Percentiles rank a stretch among this genome's conserved stretches.
Evolutionary conservation across 768 basidiomycete genomes (phyloP).

Genomic region (Pisolithus microcarpus): DNA sequence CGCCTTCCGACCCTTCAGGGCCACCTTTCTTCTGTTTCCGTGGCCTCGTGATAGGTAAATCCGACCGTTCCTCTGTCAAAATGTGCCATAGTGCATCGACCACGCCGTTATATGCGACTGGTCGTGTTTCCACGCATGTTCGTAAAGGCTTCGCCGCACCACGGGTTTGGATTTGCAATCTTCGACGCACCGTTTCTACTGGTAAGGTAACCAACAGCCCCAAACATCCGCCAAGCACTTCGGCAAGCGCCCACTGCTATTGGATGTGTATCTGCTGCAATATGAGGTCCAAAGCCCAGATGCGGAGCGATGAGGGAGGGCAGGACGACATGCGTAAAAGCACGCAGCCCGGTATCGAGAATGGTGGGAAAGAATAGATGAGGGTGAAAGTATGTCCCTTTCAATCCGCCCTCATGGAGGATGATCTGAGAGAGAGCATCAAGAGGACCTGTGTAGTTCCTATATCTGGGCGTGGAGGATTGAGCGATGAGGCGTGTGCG

Average conservation of each 20-base stretch:
- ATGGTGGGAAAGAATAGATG: constrained; percentile 84
- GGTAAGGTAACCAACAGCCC: constrained; percentile 80
- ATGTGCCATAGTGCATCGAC: constrained; percentile 92
- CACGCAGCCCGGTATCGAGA: constrained; percentile 83
- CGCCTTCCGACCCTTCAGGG: constrained; percentile 27
- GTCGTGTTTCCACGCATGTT: constrained; percentile 79
- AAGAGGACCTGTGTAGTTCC: constrained; percentile 68
- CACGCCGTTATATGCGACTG: constrained; percentile 87
- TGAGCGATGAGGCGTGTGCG: constrained; percentile 88
- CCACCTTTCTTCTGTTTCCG: constrained; percentile 31
- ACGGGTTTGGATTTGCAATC: constrained; percentile 82
- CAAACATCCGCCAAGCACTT: constrained; percentile 64
- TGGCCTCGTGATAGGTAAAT: constrained; percentile 51
- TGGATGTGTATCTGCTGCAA: constrained; percentile 78
- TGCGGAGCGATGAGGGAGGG: constrained; percentile 65
- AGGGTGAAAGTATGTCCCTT: constrained; percentile 80
- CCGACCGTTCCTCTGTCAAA: constrained; percentile 88
- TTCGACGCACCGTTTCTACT: constrained; percentile 84
- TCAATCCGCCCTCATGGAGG: constrained; percentile 73
- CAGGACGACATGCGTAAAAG: constrained; percentile 75
- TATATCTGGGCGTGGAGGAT: constrained; percentile 59
- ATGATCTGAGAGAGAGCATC: constrained; percentile 75
- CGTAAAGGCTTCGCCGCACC: constrained; percentile 65
- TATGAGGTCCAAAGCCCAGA: constrained; percentile 45
- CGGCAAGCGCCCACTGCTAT: constrained; percentile 71